phyloP scores from a whole-genome alignment of 2,329 filamentous ascomycete genomes.

The Colletotrichum sp. region DNA sequence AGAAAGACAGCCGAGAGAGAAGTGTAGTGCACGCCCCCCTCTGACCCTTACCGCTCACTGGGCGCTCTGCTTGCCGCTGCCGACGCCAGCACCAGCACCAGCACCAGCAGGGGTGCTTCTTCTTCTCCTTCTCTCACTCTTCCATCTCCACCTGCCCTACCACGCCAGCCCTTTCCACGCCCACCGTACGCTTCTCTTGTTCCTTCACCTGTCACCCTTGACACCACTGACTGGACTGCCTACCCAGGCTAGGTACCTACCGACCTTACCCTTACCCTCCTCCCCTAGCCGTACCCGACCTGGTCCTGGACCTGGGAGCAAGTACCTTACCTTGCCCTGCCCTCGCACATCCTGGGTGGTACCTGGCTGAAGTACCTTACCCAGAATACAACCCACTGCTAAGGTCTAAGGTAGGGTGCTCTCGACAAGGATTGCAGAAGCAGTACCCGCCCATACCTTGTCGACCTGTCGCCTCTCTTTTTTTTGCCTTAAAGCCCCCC shows the following conservation, averaged over 20 bases:
- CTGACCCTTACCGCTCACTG: neutral
- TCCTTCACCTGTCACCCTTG: neutral
- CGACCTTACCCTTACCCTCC: neutral
- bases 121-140: neutral
- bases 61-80: neutral
- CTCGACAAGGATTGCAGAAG: neutral
- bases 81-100: neutral
- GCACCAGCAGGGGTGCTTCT: neutral
- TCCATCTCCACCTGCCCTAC: neutral
- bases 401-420: neutral
- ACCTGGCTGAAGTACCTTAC: slow-evolving; percentile 3
- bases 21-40: neutral
- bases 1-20: neutral
- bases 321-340: neutral
- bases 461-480: slow-evolving; percentile 6
- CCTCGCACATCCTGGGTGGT: neutral
- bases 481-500: neutral
- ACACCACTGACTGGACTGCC: neutral
- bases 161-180: neutral
- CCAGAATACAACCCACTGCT: neutral
- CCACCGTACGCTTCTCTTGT: neutral
- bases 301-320: neutral
- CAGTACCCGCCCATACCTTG: neutral
- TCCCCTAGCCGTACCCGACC: neutral
- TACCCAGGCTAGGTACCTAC: neutral